These are phyloP conservation scores for Flaveria floridana DNA, from an alignment of 140 eudicot species.

Conservation along the genomic window DNA sequence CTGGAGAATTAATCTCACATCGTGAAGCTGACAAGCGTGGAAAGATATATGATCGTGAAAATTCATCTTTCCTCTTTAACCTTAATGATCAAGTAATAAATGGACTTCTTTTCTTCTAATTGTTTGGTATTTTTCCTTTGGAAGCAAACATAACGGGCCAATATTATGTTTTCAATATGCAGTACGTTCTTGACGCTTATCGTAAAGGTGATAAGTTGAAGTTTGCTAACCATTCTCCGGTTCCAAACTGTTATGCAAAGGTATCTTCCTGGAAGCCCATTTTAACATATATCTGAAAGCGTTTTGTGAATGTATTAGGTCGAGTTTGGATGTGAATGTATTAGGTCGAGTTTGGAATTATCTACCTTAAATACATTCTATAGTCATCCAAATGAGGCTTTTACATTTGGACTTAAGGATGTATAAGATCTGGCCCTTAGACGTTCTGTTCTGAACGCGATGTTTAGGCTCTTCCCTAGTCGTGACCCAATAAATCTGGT, in stretches of 20 bases:
- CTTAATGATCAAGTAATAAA: constrained; percentile 77
- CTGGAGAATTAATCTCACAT: constrained; percentile 92
- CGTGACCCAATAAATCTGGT: not conserved
- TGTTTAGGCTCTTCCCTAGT: not conserved
- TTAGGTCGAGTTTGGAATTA: not conserved
- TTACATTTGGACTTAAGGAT: not conserved
- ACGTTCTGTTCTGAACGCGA: not conserved
- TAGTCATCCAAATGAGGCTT: not conserved
- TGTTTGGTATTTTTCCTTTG: not conserved
- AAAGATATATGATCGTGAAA: constrained; percentile 92
- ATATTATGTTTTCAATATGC: constrained; percentile 28
- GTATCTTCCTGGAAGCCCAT: constrained; percentile 34
- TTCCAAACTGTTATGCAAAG: constrained; percentile 97
- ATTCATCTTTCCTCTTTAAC: constrained; percentile 89
- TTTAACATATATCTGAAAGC: not conserved
- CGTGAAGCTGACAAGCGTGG: constrained; percentile 99
- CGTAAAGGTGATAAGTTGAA: constrained; percentile 94
- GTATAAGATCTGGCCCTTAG: not conserved
- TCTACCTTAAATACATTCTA: not conserved
- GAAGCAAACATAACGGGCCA: not conserved
- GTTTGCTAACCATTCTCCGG: constrained; percentile 99
- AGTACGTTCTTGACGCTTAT: constrained; percentile 98
- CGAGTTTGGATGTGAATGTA: not conserved
- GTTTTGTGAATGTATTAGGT: not conserved
- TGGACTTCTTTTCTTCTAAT: not conserved